Evolutionary conservation across 2,329 filamentous ascomycete genomes (phyloP), one percentile per base, ranked within the genome.

Genomic region (Cercospora sesami): DNA sequence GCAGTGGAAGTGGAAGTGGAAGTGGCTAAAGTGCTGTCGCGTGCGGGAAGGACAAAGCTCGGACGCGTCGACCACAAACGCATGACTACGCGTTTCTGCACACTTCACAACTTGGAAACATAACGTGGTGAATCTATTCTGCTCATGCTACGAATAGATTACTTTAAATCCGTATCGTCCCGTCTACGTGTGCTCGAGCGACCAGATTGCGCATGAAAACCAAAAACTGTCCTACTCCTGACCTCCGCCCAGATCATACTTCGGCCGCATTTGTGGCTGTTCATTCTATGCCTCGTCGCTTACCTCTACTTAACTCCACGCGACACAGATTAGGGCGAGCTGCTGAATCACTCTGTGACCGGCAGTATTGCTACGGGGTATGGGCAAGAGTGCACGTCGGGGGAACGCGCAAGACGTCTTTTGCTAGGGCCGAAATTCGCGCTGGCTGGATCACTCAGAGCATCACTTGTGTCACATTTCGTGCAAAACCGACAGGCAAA

Each of bases 51-150:
- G 23, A 55, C 48, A 55, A 55, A 55, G 48, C 48, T 55, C 48
- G 48, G 48, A 55, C 48, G 48, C 48, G 48, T 55, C 48, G 48
- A 28, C 23, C 48, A 28, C 48, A 55, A 55, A 28, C 48, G 48
- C 48, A n/a, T 55, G 48, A 55, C 48, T n/a, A 55, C 55, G 55
- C 55, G 55, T 59, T 58, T 18, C 55, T 21, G 55, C 55, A 36
- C 14, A 23, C 55, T 21, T 3, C 31, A 59, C 55, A 12, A 28
- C 14, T 55, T 23, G 48, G 8, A 55, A 53, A n/a, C 48, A n/a
- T 23, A 23, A 23, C 26, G 48, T 16, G 21, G 12, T 55, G 48
- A 55, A 55, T 42, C 48, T 14, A 28, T 55, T 14, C 10, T 23
- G 16, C 12, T 55, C 21, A 55, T 26, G 23, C 48, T 55, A 28